A percentile compares a stretch with the other conserved stretches of the same genome.
phyloP scores from a whole-genome alignment of 805 yeast species.

The Ogataea paradorogensis region DNA sequence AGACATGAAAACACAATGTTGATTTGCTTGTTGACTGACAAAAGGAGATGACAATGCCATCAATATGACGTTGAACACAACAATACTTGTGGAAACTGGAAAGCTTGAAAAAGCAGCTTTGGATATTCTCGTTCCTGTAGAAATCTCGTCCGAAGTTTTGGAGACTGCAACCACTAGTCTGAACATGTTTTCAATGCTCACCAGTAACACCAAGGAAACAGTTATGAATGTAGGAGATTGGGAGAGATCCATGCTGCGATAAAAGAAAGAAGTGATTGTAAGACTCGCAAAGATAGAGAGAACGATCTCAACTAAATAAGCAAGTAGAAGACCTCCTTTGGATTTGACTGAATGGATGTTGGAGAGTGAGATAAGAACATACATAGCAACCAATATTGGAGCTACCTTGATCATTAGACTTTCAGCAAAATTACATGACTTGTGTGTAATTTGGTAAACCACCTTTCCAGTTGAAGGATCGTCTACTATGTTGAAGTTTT shows the following conservation, averaged over 20 bases:
- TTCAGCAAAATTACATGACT: constrained; percentile 23
- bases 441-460: constrained; percentile 17
- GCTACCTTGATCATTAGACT: constrained; percentile 5
- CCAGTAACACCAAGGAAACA: constrained; percentile 40
- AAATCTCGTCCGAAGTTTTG: constrained; percentile 40
- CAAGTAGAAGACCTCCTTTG: constrained; percentile 42
- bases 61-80: constrained; percentile 26
- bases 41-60: constrained; percentile 28
- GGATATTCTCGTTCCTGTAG: constrained; percentile 38
- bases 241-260: constrained; percentile 32
- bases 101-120: constrained; percentile 37
- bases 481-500: constrained; percentile 4
- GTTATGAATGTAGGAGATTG: constrained; percentile 41
- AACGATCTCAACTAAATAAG: constrained; percentile 39
- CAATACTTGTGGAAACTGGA: constrained; percentile 35
- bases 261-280: constrained; percentile 39
- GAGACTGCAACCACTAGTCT: constrained; percentile 41
- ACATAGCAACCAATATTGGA: constrained; percentile 23
- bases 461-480: constrained; percentile 6
- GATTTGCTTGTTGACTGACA: constrained; percentile 31
- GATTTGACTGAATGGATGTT: constrained; percentile 45
- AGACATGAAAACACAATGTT: constrained; percentile 45
- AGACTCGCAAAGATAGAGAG: constrained; percentile 42
- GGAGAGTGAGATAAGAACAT: constrained; percentile 36
- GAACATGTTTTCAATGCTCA: constrained; percentile 48